Evolutionary conservation across 306 rosid genomes (phyloP).

Genomic region (Trichosanthes cucumerina): DNA sequence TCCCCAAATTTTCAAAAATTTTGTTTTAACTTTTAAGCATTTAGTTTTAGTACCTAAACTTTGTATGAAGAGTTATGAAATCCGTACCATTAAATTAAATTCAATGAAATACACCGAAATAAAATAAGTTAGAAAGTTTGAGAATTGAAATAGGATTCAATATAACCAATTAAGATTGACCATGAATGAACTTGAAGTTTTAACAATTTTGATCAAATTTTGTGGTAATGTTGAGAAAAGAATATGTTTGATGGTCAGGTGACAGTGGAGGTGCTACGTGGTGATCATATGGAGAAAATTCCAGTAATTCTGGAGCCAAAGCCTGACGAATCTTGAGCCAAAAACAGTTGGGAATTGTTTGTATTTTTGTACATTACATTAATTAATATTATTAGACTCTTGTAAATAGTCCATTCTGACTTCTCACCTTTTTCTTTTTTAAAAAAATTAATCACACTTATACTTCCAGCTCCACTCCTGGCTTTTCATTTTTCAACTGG

Average conservation of each 20-base stretch:
- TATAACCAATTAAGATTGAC: too few species aligned
- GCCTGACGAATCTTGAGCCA: slow-evolving; percentile 62
- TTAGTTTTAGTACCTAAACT: background rate
- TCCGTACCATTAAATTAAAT: background rate
- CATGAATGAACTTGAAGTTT: too few species aligned
- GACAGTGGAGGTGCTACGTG: slow-evolving; percentile 85
- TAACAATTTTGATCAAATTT: too few species aligned
- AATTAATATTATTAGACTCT: background rate
- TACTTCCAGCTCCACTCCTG: background rate
- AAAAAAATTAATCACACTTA: background rate
- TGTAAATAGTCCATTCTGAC: slow-evolving; percentile 4
- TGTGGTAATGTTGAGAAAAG: too few species aligned
- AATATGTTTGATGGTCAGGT: slow-evolving; percentile 34
- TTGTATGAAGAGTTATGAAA: background rate
- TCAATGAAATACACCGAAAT: too few species aligned
- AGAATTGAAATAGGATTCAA: too few species aligned
- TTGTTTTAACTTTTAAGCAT: background rate
- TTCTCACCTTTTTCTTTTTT: background rate
- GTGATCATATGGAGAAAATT: slow-evolving; percentile 90
- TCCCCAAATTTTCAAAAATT: background rate
- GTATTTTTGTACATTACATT: slow-evolving; percentile 8
- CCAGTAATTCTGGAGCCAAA: slow-evolving; percentile 83
- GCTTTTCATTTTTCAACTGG: background rate
- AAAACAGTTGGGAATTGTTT: background rate
- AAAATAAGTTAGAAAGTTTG: too few species aligned